Conservation (phyloP, 2,329 filamentous ascomycete genomes). For the Ophiostoma populinum region DNA sequence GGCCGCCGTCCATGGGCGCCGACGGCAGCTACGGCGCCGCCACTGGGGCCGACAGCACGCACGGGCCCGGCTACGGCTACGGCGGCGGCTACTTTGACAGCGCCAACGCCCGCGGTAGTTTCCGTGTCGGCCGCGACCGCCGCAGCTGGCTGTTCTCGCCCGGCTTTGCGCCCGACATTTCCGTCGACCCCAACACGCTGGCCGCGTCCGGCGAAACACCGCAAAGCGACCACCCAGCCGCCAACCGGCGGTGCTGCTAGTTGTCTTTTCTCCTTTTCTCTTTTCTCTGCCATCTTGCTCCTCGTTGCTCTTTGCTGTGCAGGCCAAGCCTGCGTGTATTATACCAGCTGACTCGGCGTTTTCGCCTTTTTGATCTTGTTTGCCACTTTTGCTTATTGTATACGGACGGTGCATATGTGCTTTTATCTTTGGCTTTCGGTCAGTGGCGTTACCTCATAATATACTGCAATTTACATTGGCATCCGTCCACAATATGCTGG, state of each 20-base stretch:
- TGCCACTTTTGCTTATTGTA: too few species aligned
- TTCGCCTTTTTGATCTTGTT: too few species aligned
- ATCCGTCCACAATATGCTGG: too few species aligned
- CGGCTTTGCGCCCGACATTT: constrained; percentile 32
- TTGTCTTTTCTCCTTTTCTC: background rate
- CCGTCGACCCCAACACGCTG: constrained; percentile 25
- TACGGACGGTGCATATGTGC: too few species aligned
- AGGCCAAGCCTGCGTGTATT: too few species aligned
- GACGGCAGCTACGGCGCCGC: constrained; percentile 7
- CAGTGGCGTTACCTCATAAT: too few species aligned
- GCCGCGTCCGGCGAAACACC: constrained; percentile 3
- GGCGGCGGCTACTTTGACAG: constrained; percentile 31
- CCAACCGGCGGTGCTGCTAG: constrained; percentile 9
- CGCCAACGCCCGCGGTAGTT: constrained; percentile 30
- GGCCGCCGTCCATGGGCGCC: constrained; percentile 13
- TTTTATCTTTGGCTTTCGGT: too few species aligned
- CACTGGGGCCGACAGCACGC: constrained; percentile 5
- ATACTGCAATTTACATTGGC: too few species aligned
- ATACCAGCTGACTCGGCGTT: too few species aligned
- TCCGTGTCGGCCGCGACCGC: constrained; percentile 38
- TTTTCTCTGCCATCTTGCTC: too few species aligned
- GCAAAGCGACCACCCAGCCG: constrained; percentile 1
- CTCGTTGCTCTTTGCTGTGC: too few species aligned
- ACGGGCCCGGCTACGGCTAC: constrained; percentile 8
- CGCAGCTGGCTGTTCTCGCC: constrained; percentile 43